Conservation (phyloP, 371 early-diverging fungal species). For the Zychaea mexicana region DNA sequence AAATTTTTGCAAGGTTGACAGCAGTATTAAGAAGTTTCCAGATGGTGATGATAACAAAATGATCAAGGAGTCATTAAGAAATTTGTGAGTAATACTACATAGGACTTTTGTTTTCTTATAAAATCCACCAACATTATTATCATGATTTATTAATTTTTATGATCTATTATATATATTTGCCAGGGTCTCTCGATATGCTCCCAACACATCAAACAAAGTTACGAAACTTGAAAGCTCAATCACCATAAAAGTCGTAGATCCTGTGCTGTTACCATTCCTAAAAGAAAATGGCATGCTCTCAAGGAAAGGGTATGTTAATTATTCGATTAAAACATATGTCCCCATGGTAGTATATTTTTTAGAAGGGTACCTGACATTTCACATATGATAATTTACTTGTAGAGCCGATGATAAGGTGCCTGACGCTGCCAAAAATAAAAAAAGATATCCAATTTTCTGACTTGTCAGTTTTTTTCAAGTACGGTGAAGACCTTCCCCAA, state of each 20-base stretch:
- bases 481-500: not conserved
- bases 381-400: constrained; percentile 1
- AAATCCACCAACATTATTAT: not conserved
- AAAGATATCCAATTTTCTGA: not conserved
- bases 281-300: not conserved
- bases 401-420: not conserved
- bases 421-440: not conserved
- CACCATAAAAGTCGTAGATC: not conserved
- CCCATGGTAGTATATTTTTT: not conserved
- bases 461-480: not conserved
- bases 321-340: not conserved
- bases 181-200: not conserved
- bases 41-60: not conserved
- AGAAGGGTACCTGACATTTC: not conserved
- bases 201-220: not conserved
- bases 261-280: not conserved
- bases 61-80: not conserved
- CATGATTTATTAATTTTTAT: not conserved
- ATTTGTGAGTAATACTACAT: not conserved
- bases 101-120: not conserved
- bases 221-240: not conserved
- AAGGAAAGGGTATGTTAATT: not conserved
- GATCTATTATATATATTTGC: not conserved
- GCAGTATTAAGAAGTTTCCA: not conserved
- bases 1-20: not conserved